A percentile compares a stretch with the other conserved stretches of the same genome.
Evolutionary conservation across 148 eudicot species (phyloP).

Genomic region (Polygonum aviculare): DNA sequence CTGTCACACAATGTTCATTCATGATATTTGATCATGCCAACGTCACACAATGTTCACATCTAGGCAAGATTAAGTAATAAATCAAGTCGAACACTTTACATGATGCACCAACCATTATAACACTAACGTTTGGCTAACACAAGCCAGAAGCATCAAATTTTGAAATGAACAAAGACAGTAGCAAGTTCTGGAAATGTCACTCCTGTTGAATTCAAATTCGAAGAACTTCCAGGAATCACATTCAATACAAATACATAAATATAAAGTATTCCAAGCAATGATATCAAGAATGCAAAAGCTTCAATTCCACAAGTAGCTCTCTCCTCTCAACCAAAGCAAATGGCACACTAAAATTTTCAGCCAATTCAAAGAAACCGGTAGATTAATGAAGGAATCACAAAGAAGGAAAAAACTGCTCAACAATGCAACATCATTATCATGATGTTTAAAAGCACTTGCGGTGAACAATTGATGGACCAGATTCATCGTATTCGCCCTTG

Average conservation of each 20-base stretch:
- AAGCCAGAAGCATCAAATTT: background rate
- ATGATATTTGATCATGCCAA: too few relatives aligned
- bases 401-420: background rate
- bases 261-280: background rate
- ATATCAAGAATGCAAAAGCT: background rate
- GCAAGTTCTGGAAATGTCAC: background rate
- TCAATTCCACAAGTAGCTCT: constrained; percentile 1
- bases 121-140: too few relatives aligned
- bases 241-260: background rate
- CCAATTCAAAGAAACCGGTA: background rate
- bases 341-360: constrained; percentile 5
- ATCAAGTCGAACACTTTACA: too few relatives aligned
- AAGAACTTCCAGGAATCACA: background rate
- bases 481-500: constrained; percentile 10
- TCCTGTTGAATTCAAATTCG: background rate
- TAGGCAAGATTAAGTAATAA: too few relatives aligned
- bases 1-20: too few relatives aligned
- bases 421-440: background rate
- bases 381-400: background rate
- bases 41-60: too few relatives aligned
- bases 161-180: background rate
- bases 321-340: background rate
- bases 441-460: constrained; percentile 6
- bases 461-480: constrained; percentile 10
- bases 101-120: too few relatives aligned